Conservation (phyloP, 345 rosid genomes). For the Raphanus sativus region DNA sequence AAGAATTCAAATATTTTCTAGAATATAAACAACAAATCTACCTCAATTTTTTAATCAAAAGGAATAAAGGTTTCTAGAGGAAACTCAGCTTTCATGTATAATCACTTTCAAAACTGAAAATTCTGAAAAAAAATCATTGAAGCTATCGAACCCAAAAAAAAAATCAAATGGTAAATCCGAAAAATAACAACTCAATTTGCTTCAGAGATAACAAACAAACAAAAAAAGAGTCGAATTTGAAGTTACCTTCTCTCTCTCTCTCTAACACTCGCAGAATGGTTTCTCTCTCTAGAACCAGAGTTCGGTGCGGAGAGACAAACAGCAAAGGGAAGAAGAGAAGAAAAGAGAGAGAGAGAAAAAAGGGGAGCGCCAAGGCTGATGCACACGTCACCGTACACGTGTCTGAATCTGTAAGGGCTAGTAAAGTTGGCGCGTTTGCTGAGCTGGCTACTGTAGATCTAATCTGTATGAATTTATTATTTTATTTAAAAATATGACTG, state of each 20-base stretch:
- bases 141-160: neutral
- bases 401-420: conserved; percentile 4
- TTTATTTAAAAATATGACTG: neutral
- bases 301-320: neutral
- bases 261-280: neutral
- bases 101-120: neutral
- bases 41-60: neutral
- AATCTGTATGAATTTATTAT: conserved; percentile 24
- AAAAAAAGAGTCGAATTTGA: neutral
- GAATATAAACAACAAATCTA: neutral
- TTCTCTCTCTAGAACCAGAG: conserved; percentile 32
- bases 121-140: neutral
- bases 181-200: neutral
- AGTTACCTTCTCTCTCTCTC: neutral
- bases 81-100: neutral
- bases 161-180: neutral
- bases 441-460: conserved; percentile 35
- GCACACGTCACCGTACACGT: conserved; percentile 37
- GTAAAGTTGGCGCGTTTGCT: conserved; percentile 23
- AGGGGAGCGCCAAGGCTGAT: conserved; percentile 33
- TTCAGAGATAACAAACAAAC: neutral
- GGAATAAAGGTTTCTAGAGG: neutral
- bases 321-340: neutral
- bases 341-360: neutral
- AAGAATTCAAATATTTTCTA: neutral